Percentiles rank a stretch among this genome's conserved stretches.
These are phyloP conservation scores for Ceratonia siliqua DNA, from an alignment of 306 rosid genomes.

Conservation along the genomic window DNA sequence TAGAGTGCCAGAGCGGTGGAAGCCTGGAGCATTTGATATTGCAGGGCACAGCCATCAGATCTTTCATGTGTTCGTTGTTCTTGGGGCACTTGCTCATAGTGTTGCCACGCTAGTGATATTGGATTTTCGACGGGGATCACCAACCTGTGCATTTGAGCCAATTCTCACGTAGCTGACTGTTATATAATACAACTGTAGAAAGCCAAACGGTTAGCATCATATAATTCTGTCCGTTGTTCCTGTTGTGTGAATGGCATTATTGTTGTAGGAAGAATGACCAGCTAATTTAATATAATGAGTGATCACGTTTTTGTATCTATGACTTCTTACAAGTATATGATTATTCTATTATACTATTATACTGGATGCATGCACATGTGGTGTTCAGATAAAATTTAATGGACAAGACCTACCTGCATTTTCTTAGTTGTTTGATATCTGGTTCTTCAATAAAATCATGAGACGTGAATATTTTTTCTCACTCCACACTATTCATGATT, in stretches of 20 bases:
- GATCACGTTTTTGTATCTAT: not conserved
- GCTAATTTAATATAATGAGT: not conserved
- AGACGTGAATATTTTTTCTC: too few relatives aligned
- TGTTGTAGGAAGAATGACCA: slow-evolving; percentile 1
- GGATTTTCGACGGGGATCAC: slow-evolving; percentile 64
- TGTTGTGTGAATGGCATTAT: slow-evolving; percentile 6
- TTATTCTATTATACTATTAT: not conserved
- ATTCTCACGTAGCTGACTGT: not conserved
- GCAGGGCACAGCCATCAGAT: slow-evolving; percentile 98
- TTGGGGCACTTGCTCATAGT: slow-evolving; percentile 78
- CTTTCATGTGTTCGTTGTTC: slow-evolving; percentile 80
- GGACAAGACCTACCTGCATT: too few relatives aligned
- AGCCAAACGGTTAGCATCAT: not conserved
- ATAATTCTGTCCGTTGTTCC: not conserved
- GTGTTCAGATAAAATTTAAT: not conserved
- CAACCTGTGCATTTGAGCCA: slow-evolving; percentile 46
- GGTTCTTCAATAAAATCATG: too few relatives aligned
- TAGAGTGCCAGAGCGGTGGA: slow-evolving; percentile 84
- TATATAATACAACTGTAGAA: not conserved
- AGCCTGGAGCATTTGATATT: slow-evolving; percentile 85
- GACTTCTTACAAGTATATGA: too few relatives aligned
- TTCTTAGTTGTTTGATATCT: too few relatives aligned
- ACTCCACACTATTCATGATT: too few relatives aligned
- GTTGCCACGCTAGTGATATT: slow-evolving; percentile 62
- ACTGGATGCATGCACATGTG: not conserved